Conservation (phyloP, 768 basidiomycete genomes). For the Mycena maculata region DNA sequence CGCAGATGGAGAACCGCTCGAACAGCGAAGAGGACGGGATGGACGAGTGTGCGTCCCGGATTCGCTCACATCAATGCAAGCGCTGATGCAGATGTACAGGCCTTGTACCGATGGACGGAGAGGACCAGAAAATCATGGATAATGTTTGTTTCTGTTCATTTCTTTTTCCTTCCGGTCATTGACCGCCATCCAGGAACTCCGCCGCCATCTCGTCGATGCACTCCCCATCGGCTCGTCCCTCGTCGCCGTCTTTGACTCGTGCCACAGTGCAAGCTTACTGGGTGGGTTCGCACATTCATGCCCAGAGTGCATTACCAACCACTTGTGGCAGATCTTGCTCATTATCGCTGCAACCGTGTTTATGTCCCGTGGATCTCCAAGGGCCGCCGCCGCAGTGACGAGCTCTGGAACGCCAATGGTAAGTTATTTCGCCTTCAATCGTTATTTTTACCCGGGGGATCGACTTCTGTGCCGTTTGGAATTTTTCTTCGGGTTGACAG, state of each 20-base stretch:
- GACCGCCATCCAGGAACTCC: slow-evolving; percentile 44
- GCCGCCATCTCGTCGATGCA: slow-evolving; percentile 48
- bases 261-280: slow-evolving; percentile 55
- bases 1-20: slow-evolving; percentile 48
- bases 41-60: slow-evolving; percentile 51
- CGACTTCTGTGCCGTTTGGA: no score
- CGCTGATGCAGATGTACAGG: slow-evolving; percentile 38
- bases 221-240: slow-evolving; percentile 52
- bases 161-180: background rate
- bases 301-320: no score
- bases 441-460: no score
- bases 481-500: no score
- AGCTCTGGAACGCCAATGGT: slow-evolving; percentile 48
- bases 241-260: slow-evolving; percentile 53
- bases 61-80: background rate
- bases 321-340: slow-evolving; percentile 58
- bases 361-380: slow-evolving; percentile 61
- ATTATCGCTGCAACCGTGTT: slow-evolving; percentile 57
- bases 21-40: slow-evolving; percentile 54
- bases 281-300: no score
- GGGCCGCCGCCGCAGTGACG: slow-evolving; percentile 50
- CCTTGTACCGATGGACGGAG: slow-evolving; percentile 54
- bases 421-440: no score
- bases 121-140: slow-evolving; percentile 46
- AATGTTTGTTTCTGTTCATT: slow-evolving; percentile 42